Percentiles rank a stretch among this genome's conserved stretches.
Conservation (phyloP, 192 early-diverging fungal species). For the Linnemannia hyalina region DNA sequence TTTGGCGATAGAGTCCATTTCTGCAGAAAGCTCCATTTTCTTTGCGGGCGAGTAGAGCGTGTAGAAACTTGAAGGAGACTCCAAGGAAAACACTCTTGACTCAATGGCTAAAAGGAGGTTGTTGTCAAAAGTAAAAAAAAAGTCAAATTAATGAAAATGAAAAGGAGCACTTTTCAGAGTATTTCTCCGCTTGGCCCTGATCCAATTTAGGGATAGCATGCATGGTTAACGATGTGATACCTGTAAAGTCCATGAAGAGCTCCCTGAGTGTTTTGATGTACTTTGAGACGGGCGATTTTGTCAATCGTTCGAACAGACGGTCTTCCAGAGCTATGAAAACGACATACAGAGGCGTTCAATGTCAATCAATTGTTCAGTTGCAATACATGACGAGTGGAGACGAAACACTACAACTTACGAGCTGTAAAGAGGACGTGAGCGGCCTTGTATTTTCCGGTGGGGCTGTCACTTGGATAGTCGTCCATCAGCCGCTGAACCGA, state of each 20-base stretch:
- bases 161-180: neutral
- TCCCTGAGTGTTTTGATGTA: constrained; percentile 79
- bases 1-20: constrained; percentile 66
- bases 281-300: constrained; percentile 63
- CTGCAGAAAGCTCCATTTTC: constrained; percentile 48
- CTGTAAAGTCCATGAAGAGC: constrained; percentile 86
- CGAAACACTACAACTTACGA: constrained; percentile 44
- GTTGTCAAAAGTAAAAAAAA: neutral
- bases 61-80: constrained; percentile 75
- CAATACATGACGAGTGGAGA: neutral
- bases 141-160: neutral
- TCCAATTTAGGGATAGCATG: neutral
- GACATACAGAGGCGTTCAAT: neutral
- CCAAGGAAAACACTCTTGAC: constrained; percentile 78
- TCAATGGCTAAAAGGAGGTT: constrained; percentile 64
- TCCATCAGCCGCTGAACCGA: constrained; percentile 72
- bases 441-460: constrained; percentile 69
- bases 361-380: neutral
- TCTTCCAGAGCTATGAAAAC: constrained; percentile 71
- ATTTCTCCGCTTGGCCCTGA: neutral
- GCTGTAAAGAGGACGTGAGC: constrained; percentile 73
- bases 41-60: constrained; percentile 72
- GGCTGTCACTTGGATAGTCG: constrained; percentile 61
- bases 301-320: constrained; percentile 70
- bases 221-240: constrained; percentile 46